Conservation (phyloP, 768 basidiomycete genomes). For the Guyanaporus albipodus region DNA sequence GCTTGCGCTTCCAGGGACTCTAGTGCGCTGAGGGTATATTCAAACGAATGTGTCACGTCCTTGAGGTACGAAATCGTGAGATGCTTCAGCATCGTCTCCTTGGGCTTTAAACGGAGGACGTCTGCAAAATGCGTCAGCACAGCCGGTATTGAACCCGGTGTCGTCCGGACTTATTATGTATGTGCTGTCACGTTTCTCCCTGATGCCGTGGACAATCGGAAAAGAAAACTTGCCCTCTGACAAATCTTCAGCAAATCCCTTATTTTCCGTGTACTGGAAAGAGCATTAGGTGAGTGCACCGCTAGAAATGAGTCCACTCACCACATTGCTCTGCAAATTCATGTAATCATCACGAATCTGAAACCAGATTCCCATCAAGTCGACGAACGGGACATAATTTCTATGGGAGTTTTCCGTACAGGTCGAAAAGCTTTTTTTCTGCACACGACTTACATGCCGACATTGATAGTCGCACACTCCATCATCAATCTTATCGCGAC, state of each 20-base stretch:
- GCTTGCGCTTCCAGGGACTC: constrained; percentile 63
- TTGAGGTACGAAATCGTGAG: constrained; percentile 79
- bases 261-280: constrained; percentile 74
- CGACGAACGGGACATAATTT: constrained; percentile 53
- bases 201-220: constrained; percentile 87
- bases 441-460: constrained; percentile 46
- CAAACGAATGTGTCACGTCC: constrained; percentile 76
- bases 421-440: neutral
- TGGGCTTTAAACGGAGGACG: constrained; percentile 84
- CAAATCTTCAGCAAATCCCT: constrained; percentile 90
- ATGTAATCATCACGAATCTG: constrained; percentile 59
- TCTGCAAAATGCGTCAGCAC: constrained; percentile 42
- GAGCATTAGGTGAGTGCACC: neutral
- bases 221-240: constrained; percentile 98
- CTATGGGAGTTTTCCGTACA: constrained; percentile 21
- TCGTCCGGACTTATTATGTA: constrained; percentile 78
- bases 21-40: constrained; percentile 76
- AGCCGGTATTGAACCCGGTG: neutral
- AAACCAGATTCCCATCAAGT: constrained; percentile 54
- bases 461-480: constrained; percentile 67
- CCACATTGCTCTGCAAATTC: constrained; percentile 27
- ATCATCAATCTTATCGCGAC: constrained; percentile 95
- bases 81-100: constrained; percentile 72
- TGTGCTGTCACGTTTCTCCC: constrained; percentile 69
- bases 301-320: neutral